Base-by-base conservation (phyloP, 2,329 filamentous ascomycete species). In the Epichloe aotearoae region DNA sequence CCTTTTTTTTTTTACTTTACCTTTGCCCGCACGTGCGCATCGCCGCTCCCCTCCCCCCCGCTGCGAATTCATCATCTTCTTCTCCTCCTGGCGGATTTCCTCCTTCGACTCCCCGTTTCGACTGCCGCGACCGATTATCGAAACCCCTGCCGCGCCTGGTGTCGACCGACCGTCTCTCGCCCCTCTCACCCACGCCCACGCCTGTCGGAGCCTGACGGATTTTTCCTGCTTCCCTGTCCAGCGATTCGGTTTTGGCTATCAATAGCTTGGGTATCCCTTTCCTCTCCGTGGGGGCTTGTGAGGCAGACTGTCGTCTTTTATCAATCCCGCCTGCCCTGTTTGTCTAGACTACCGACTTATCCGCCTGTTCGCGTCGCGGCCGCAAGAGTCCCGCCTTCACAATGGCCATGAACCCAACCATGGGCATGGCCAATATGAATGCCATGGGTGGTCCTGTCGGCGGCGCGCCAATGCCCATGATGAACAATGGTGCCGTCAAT, bases 391-490 rank as follows among this genome's bases (percentile, higher is more conserved):
- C 50, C 45, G 39, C 50, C 48, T 49, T 52, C 53, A 57, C 52
- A 54, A 63, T 61, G 59, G 60, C 64, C 60, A 80, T 80, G 76
- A 83, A 79, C 73, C 73, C 67, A 66, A 83, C 79, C 71, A 64
- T 70, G 42, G 68, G 78, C 62, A 86, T 88, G 82, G 76, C 75
- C 62, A 77, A 73, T 63, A 86, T 88, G 79, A 79, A 75, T 63
- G 73, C 77, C 65, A 81, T 84, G 77, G 82, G 80, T 54, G 81
- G 78, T 45, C 79, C 81, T 49, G 80, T 84, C 54, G 82, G 82
- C 57, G 73, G 72, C 50, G 66, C 67, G 50, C 74, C 76, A 36
- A 78, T 82, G 62, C 76, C 76, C 62, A 83, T 84, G 76, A 84
- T 84, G 80, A 81, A 79, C 63, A 83, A 80, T 62, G 53, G 53